Conservation (phyloP, 2,329 filamentous ascomycete species). For the Epichloe festucae region DNA sequence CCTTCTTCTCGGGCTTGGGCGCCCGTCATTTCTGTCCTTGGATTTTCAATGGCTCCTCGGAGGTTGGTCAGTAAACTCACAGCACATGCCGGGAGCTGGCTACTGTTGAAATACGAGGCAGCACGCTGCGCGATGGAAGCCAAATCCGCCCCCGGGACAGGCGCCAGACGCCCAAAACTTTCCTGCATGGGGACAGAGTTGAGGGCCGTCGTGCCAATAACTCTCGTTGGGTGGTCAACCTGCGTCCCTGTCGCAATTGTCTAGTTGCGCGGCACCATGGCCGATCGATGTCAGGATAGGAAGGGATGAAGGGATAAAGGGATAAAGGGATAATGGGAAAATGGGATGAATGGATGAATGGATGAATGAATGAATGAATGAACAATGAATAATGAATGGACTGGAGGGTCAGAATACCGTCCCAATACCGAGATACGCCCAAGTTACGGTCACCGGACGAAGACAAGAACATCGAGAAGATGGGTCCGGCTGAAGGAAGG, state of each 20-base stretch:
- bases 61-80: background rate
- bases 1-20: too few species aligned
- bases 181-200: background rate
- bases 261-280: background rate
- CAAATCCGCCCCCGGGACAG: background rate
- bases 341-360: too few species aligned
- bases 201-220: background rate
- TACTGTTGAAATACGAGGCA: background rate
- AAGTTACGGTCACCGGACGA: too few species aligned
- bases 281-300: background rate
- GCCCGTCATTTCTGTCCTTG: too few species aligned
- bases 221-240: background rate
- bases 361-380: too few species aligned
- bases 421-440: background rate
- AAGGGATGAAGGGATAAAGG: too few species aligned
- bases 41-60: background rate
- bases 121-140: background rate
- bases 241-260: background rate
- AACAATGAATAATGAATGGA: too few species aligned
- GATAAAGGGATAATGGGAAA: too few species aligned
- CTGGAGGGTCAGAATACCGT: background rate
- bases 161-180: background rate
- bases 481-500: too few species aligned
- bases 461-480: too few species aligned
- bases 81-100: background rate